Conservation (phyloP, 179 eudicot genomes). For the Beta lomatogona region DNA sequence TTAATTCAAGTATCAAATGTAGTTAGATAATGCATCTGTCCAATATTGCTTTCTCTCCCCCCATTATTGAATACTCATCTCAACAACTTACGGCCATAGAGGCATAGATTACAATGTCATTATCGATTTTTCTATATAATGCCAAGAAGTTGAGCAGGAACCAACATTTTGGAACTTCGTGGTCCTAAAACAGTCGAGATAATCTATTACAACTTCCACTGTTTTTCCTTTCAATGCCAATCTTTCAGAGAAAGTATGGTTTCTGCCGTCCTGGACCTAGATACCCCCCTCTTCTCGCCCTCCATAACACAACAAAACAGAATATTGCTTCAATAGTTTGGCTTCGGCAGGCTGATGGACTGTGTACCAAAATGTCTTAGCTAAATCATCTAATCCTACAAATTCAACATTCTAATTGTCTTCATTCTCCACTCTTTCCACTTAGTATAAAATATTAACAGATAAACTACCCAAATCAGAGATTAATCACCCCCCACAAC, state of each 20-base stretch:
- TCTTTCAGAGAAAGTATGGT: not conserved
- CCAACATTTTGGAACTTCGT: not conserved
- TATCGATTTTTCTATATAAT: not conserved
- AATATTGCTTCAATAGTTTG: not conserved
- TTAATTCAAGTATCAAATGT: not conserved
- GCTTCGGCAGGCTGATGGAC: not conserved
- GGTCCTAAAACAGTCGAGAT: not conserved
- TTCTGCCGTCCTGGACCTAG: too few relatives aligned
- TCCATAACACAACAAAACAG: not conserved
- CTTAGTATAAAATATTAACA: not conserved
- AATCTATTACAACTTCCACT: not conserved
- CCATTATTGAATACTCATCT: not conserved
- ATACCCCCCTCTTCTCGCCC: not conserved
- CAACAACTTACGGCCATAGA: not conserved
- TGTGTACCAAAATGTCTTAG: not conserved
- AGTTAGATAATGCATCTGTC: not conserved
- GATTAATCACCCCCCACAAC: not conserved
- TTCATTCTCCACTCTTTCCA: not conserved
- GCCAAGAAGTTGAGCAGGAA: not conserved
- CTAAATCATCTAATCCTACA: conserved; percentile 1
- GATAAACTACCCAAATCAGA: not conserved
- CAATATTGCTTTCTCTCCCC: not conserved
- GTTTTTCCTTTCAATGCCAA: not conserved
- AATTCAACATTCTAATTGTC: not conserved
- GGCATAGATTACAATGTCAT: not conserved